These are phyloP conservation scores for Talaromyces islandicus DNA, from an alignment of 2,329 filamentous ascomycete species.

Conservation along the genomic window DNA sequence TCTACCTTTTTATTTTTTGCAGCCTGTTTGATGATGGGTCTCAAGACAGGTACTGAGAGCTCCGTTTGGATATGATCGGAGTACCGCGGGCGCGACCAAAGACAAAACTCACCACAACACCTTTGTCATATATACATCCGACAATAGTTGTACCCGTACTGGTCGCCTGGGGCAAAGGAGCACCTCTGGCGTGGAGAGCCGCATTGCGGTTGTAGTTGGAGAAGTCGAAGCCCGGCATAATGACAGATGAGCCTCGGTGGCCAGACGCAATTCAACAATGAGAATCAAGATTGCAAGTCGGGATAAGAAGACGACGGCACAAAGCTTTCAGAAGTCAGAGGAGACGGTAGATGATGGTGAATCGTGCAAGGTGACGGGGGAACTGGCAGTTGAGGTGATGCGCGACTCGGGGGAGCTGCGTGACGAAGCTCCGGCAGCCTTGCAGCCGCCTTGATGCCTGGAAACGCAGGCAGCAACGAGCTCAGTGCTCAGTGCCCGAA, in stretches of 20 bases:
- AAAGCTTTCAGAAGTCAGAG: background rate
- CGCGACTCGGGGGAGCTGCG: constrained; percentile 29
- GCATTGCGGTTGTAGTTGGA: constrained; percentile 99
- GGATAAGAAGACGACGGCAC: background rate
- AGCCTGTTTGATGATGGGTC: background rate
- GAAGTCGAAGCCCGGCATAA: constrained; percentile 97
- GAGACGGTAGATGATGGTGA: constrained; percentile 26
- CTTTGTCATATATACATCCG: constrained; percentile 91
- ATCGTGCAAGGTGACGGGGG: constrained; percentile 23
- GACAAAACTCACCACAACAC: constrained; percentile 65
- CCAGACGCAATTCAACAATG: constrained; percentile 2
- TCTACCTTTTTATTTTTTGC: constrained; percentile 3
- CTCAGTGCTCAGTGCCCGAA: background rate
- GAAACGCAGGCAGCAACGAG: constrained; percentile 3
- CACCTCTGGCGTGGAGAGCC: constrained; percentile 86
- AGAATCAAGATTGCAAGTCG: background rate
- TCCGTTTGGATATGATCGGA: background rate
- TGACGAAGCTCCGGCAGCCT: constrained; percentile 41
- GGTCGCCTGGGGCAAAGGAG: constrained; percentile 93
- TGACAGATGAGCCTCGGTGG: constrained; percentile 27
- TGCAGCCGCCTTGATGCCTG: constrained; percentile 2
- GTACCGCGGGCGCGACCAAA: constrained; percentile 30
- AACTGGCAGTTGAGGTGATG: constrained; percentile 33
- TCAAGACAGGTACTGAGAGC: background rate
- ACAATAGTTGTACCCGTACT: constrained; percentile 99